A percentile compares a stretch with the other conserved stretches of the same genome.
Conservation (phyloP, 169 alveolate genomes). For the Plasmodium gonderi region DNA sequence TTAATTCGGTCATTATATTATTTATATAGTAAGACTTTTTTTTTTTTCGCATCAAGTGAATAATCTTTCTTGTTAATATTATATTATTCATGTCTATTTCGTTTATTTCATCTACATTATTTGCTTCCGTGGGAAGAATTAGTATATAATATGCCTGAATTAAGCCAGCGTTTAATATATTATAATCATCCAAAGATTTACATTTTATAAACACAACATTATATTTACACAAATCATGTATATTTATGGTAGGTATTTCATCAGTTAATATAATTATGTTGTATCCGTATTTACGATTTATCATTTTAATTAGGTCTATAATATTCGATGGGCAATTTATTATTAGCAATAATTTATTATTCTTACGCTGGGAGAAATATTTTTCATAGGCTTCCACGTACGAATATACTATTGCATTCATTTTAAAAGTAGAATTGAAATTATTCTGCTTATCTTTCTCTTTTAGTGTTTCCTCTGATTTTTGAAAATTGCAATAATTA, state of each 20-base stretch:
- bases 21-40: slow-evolving; percentile 41
- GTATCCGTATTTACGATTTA: slow-evolving; percentile 30
- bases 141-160: slow-evolving; percentile 41
- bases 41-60: slow-evolving; percentile 28
- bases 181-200: slow-evolving; percentile 57
- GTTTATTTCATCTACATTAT: slow-evolving; percentile 35
- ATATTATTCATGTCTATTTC: slow-evolving; percentile 70
- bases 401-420: slow-evolving; percentile 11
- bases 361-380: slow-evolving; percentile 15
- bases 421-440: neutral
- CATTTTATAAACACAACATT: slow-evolving; percentile 64
- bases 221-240: slow-evolving; percentile 19
- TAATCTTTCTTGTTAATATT: slow-evolving; percentile 59
- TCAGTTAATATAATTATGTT: slow-evolving; percentile 50
- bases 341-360: slow-evolving; percentile 43
- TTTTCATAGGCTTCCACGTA: slow-evolving; percentile 60
- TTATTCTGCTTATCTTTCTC: neutral
- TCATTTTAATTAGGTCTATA: slow-evolving; percentile 31
- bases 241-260: slow-evolving; percentile 48
- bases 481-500: neutral
- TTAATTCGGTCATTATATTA: slow-evolving; percentile 68
- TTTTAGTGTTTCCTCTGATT: neutral
- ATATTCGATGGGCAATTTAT: slow-evolving; percentile 42
- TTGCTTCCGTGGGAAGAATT: slow-evolving; percentile 43
- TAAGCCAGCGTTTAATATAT: slow-evolving; percentile 58